Base-by-base conservation (phyloP, 1,139 yeast genomes). In the Debaryomycetaceae sp. region DNA sequence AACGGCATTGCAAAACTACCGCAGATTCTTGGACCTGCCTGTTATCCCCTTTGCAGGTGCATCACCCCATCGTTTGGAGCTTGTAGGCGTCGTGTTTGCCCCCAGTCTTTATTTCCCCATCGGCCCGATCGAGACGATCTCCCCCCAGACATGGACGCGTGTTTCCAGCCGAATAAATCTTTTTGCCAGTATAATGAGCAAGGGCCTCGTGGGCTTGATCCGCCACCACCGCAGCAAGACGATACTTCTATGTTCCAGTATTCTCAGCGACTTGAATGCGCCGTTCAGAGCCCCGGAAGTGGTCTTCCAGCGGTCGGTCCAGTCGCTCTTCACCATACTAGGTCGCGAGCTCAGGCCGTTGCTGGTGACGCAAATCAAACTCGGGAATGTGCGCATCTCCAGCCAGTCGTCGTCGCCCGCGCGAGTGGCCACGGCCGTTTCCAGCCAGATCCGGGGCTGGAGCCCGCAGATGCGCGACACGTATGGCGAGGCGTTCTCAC, bases 31-130 rank as follows among this genome's bases (percentile, higher is more conserved):
- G 15, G 47, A 50, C 16, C 38, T 52, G 23, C 60, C 68, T 11
- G 62, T 67, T 30, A 49, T 54, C 22, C 64, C 72, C 31, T 69
- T 73, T 37, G 55, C 62, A 2, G 76, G 77, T 3, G 77, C 77
- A 0, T 51, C 52, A 5, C 55, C 76, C 4, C 81, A 77, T 41
- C 53, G 49, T 26, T 61, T 77, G 35, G 47, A 53, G 23, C 57
- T 78, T n/a, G 62, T 65, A 3, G 77, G 77, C 4, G 72, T 77
- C 14, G 53, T 79, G 10, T 64, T 78, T 30, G 58, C 80, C 2
- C 87, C 87, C 1, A 75, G 68, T 39, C 53, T 76, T 35, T 72
- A 67, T 42, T 77, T 73, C 51, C 82, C 83, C 3, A 53, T 75
- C 2, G 87, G 86, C 0, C 85, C 86, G 1, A 55, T 77, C 13